Evolutionary conservation across 2,329 filamentous ascomycete genomes (phyloP).

Genomic region (Hypomyces rosellus): DNA sequence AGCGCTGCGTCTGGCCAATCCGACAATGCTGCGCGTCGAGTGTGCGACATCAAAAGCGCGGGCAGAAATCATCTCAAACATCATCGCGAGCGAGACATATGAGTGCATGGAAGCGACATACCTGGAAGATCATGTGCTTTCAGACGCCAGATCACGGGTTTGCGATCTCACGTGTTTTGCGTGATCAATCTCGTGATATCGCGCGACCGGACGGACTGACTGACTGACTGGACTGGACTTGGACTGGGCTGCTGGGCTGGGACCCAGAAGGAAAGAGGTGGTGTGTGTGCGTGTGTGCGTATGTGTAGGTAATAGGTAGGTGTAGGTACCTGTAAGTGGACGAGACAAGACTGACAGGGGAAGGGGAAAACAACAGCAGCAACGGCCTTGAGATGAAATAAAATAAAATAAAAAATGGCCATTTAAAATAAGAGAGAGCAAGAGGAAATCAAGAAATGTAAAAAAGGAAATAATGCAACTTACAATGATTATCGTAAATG

Average conservation of each 20-base stretch:
- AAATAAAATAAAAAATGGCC: slow-evolving; percentile 5
- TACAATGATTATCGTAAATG: no score
- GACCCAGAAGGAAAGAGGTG: slow-evolving; percentile 13
- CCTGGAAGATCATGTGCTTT: slow-evolving; percentile 41
- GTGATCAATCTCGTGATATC: slow-evolving; percentile 45
- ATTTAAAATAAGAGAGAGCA: not conserved
- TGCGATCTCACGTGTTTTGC: slow-evolving; percentile 38
- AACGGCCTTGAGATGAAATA: slow-evolving; percentile 9
- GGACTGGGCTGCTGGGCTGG: not conserved
- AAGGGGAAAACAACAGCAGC: slow-evolving; percentile 5
- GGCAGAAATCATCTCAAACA: slow-evolving; percentile 11
- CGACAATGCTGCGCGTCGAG: not conserved
- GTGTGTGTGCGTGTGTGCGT: no score
- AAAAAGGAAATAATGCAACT: slow-evolving; percentile 2
- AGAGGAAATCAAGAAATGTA: not conserved
- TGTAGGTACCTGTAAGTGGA: slow-evolving; percentile 19
- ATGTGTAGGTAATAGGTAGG: no score
- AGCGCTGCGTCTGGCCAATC: no score
- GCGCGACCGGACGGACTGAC: slow-evolving; percentile 22
- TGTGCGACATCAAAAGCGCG: slow-evolving; percentile 10
- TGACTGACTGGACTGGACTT: no score
- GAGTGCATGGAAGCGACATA: slow-evolving; percentile 24
- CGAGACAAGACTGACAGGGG: no score
- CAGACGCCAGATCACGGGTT: slow-evolving; percentile 38
- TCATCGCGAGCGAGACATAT: slow-evolving; percentile 12